These are phyloP conservation scores for Limtongia smithiae DNA, from an alignment of 805 yeast genomes.

Conservation along the genomic window DNA sequence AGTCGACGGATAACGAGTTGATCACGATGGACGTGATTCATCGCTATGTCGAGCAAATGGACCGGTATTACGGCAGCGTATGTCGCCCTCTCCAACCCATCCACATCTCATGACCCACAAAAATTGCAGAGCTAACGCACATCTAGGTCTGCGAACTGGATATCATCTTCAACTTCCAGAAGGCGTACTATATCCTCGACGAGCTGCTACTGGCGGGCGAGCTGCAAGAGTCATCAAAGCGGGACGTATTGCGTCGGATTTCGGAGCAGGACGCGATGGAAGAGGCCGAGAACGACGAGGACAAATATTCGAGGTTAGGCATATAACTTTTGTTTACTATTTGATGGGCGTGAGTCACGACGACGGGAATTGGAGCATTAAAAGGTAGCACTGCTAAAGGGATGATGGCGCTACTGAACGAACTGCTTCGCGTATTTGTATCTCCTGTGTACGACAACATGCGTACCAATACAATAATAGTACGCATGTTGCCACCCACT, in stretches of 20 bases:
- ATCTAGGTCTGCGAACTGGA: constrained; percentile 72
- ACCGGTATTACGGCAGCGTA: constrained; percentile 89
- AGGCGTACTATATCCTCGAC: constrained; percentile 88
- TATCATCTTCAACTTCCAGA: constrained; percentile 90
- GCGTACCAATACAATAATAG: too few species aligned
- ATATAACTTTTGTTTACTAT: too few species aligned
- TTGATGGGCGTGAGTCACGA: too few species aligned
- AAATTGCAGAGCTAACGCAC: background rate
- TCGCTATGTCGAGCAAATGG: constrained; percentile 95
- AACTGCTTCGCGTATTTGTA: too few species aligned
- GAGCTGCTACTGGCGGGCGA: constrained; percentile 88
- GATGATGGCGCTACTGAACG: too few species aligned
- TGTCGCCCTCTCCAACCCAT: background rate
- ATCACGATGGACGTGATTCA: constrained; percentile 82
- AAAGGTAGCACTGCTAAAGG: too few species aligned
- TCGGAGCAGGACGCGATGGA: constrained; percentile 86
- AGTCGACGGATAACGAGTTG: constrained; percentile 79
- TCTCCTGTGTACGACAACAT: too few species aligned
- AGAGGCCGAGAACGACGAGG: constrained; percentile 61
- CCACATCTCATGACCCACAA: background rate
- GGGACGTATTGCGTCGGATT: constrained; percentile 72
- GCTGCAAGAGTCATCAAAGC: constrained; percentile 74
- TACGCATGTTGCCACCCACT: too few species aligned
- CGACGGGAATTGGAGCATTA: too few species aligned
- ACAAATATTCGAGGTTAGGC: constrained; percentile 32